A percentile compares a stretch with the other conserved stretches of the same genome.
phyloP scores from a whole-genome alignment of 2,329 filamentous ascomycete genomes.

The Venturia pyrina region DNA sequence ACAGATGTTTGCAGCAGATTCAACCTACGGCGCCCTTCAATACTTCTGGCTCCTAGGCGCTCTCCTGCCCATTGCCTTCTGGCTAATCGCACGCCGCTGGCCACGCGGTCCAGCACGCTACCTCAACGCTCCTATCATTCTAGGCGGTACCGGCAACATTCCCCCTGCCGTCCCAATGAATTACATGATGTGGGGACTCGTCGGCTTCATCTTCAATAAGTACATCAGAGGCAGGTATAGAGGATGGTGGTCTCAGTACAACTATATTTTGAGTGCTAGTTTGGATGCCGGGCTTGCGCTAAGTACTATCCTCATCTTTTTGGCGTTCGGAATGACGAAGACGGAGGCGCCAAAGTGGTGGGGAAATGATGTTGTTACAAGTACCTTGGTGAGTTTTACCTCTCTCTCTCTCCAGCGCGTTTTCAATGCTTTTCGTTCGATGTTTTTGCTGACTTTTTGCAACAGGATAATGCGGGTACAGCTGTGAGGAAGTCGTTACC shows the following conservation, averaged over 20 bases:
- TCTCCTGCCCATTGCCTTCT: conserved; percentile 51
- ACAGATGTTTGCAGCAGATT: not conserved
- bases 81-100: conserved; percentile 47
- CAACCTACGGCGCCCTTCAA: conserved; percentile 4
- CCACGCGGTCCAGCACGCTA: conserved; percentile 54
- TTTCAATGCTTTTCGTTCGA: not conserved
- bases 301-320: conserved; percentile 21
- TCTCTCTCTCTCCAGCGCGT: not conserved
- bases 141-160: conserved; percentile 52
- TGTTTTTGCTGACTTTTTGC: not conserved
- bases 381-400: conserved; percentile 24
- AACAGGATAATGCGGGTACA: conserved; percentile 7
- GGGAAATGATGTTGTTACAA: conserved; percentile 42
- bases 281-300: conserved; percentile 21
- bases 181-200: conserved; percentile 19
- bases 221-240: conserved; percentile 17
- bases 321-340: conserved; percentile 18
- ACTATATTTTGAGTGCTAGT: conserved; percentile 15
- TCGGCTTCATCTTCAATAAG: conserved; percentile 21
- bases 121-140: conserved; percentile 58
- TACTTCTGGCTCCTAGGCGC: conserved; percentile 61
- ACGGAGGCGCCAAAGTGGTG: conserved; percentile 49
- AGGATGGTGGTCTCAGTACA: conserved; percentile 20
- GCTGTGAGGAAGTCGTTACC: conserved; percentile 5
- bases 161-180: conserved; percentile 35